Evolutionary conservation across 1,139 yeast species (phyloP).

Genomic region (Yamadazyma conglobata): DNA sequence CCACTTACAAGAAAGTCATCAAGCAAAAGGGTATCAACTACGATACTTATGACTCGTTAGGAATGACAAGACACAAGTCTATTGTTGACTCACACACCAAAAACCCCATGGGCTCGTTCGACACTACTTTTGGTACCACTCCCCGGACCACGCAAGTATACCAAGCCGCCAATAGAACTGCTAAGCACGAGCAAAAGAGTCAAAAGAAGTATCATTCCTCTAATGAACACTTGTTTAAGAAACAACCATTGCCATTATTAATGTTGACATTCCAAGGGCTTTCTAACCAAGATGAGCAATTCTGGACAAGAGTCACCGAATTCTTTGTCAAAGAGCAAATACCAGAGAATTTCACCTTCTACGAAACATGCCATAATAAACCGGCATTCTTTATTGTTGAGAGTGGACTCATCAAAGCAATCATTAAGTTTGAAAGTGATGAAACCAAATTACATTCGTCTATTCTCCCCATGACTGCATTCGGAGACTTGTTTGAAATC

Average conservation of each 20-base stretch:
- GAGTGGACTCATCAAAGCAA: conserved; percentile 70
- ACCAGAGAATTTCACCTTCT: conserved; percentile 48
- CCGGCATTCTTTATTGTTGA: conserved; percentile 70
- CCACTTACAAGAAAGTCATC: conserved; percentile 50
- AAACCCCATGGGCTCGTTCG: conserved; percentile 13
- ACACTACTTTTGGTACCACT: conserved; percentile 28
- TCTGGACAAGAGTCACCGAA: conserved; percentile 60
- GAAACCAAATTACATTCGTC: conserved; percentile 67
- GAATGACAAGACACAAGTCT: conserved; percentile 15
- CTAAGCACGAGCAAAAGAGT: conserved; percentile 36
- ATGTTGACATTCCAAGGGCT: conserved; percentile 70
- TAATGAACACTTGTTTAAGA: conserved; percentile 31
- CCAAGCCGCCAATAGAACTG: conserved; percentile 60
- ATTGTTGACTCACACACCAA: conserved; percentile 12
- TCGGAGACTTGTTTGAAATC: conserved; percentile 61
- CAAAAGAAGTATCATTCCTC: conserved; percentile 28
- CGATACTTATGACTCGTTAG: conserved; percentile 14
- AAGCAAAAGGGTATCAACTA: conserved; percentile 15
- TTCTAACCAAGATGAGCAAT: conserved; percentile 55
- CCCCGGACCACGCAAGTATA: conserved; percentile 62
- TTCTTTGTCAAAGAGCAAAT: conserved; percentile 50
- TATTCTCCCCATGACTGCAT: conserved; percentile 83
- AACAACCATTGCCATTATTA: conserved; percentile 66
- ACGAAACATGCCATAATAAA: conserved; percentile 38
- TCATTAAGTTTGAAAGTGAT: conserved; percentile 48